Conservation (phyloP, 148 eudicot genomes). For the Dianthus caryophyllus region DNA sequence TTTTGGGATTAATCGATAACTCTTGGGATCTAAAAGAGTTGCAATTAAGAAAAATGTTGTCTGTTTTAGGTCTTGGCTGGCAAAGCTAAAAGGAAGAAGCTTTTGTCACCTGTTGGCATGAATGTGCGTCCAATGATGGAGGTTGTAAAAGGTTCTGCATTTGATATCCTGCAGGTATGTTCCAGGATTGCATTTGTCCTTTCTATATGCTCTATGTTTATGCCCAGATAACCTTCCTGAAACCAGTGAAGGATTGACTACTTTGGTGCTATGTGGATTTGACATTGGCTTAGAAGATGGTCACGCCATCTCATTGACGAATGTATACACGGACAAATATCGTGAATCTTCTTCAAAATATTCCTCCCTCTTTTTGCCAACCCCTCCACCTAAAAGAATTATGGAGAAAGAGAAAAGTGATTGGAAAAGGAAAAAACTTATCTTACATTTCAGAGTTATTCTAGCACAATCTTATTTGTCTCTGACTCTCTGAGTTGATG, state of each 20-base stretch:
- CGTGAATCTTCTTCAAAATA: too few relatives aligned
- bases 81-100: constrained; percentile 79
- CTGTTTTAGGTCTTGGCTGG: constrained; percentile 70
- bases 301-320: not conserved
- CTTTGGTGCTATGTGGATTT: not conserved
- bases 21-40: not conserved
- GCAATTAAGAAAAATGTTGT: constrained; percentile 6
- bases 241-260: not conserved
- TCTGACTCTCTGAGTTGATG: too few relatives aligned
- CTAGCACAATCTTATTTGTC: too few relatives aligned
- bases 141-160: constrained; percentile 90
- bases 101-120: constrained; percentile 80
- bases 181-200: not conserved
- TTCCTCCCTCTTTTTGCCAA: too few relatives aligned
- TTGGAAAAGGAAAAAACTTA: too few relatives aligned
- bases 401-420: too few relatives aligned
- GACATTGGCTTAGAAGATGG: not conserved
- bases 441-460: too few relatives aligned
- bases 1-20: not conserved
- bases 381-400: too few relatives aligned
- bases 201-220: not conserved
- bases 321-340: not conserved
- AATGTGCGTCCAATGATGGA: constrained; percentile 97
- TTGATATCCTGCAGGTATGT: constrained; percentile 76
- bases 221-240: too few relatives aligned